phyloP scores from a whole-genome alignment of 192 early-diverging fungal species.

The Backusella westeae region DNA sequence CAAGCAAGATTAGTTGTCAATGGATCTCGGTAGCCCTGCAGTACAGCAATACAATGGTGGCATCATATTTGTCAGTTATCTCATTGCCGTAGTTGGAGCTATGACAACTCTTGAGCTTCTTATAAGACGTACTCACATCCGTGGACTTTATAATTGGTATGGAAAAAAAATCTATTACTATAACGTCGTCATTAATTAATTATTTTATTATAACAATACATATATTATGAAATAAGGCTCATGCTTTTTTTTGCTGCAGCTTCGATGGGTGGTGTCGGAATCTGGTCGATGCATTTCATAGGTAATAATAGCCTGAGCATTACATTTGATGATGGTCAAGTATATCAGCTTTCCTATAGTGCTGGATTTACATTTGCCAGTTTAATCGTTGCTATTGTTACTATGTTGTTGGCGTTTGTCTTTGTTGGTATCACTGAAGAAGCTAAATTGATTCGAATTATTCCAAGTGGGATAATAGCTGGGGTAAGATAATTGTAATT shows the following conservation, averaged over 20 bases:
- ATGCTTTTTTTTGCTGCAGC: conserved; percentile 31
- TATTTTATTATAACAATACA: neutral
- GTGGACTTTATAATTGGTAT: conserved; percentile 34
- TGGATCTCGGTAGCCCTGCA: conserved; percentile 3
- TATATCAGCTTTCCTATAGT: conserved; percentile 32
- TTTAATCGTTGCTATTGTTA: conserved; percentile 30
- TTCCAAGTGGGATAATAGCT: conserved; percentile 35
- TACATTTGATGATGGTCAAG: neutral
- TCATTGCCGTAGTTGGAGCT: conserved; percentile 35
- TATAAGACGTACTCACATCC: conserved; percentile 32
- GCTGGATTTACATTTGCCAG: conserved; percentile 34
- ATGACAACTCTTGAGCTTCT: conserved; percentile 41
- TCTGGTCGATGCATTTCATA: conserved; percentile 46
- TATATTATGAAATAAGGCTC: conserved; percentile 15
- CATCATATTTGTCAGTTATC: conserved; percentile 33
- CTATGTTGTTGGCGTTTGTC: conserved; percentile 32
- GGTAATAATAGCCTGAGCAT: conserved; percentile 35
- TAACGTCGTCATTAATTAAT: neutral
- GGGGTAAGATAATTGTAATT: conserved; percentile 25
- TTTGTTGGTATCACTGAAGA: conserved; percentile 37
- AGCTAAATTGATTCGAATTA: conserved; percentile 31
- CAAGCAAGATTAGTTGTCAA: neutral
- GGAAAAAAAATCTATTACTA: neutral
- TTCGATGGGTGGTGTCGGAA: conserved; percentile 39
- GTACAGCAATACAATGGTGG: conserved; percentile 26